Percentiles rank a stretch among this genome's conserved stretches.
Conservation (phyloP, 345 rosid genomes). For the Arabis alpina region DNA sequence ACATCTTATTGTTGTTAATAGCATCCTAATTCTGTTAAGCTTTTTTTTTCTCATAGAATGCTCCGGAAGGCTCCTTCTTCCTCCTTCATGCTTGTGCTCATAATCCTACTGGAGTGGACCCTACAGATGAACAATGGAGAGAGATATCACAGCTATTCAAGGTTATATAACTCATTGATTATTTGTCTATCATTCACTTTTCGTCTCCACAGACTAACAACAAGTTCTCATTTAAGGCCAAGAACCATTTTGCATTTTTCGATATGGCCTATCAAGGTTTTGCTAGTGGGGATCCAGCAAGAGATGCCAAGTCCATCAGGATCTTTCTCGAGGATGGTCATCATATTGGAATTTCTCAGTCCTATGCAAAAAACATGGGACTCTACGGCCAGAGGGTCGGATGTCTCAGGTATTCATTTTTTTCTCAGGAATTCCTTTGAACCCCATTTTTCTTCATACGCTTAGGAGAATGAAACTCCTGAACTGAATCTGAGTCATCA, state of each 20-base stretch:
- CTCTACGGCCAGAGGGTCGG: conserved; percentile 99
- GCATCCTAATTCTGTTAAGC: conserved; percentile 1
- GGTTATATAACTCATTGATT: conserved; percentile 45
- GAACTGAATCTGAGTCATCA: not conserved
- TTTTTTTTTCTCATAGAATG: conserved; percentile 57
- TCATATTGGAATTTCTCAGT: conserved; percentile 86
- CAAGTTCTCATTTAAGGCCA: conserved; percentile 53
- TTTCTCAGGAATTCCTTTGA: not conserved
- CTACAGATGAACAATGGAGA: conserved; percentile 92
- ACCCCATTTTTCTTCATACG: not conserved
- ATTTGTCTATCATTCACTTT: not conserved
- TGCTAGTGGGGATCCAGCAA: conserved; percentile 95
- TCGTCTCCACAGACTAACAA: conserved; percentile 7
- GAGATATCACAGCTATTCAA: conserved; percentile 87
- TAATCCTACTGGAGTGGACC: conserved; percentile 98
- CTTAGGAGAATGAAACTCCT: not conserved
- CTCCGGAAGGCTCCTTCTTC: conserved; percentile 91
- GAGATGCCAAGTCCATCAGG: conserved; percentile 92
- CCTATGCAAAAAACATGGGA: conserved; percentile 99
- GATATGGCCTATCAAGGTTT: conserved; percentile 99
- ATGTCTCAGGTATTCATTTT: conserved; percentile 76
- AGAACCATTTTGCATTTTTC: conserved; percentile 87
- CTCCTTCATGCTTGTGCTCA: conserved; percentile 91
- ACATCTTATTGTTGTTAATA: conserved; percentile 7
- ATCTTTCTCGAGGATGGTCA: conserved; percentile 95